A percentile compares a stretch with the other conserved stretches of the same genome.
These are phyloP conservation scores for Xerocomus amazonicus DNA, from an alignment of 1,284 basidiomycete genomes.

Conservation along the genomic window DNA sequence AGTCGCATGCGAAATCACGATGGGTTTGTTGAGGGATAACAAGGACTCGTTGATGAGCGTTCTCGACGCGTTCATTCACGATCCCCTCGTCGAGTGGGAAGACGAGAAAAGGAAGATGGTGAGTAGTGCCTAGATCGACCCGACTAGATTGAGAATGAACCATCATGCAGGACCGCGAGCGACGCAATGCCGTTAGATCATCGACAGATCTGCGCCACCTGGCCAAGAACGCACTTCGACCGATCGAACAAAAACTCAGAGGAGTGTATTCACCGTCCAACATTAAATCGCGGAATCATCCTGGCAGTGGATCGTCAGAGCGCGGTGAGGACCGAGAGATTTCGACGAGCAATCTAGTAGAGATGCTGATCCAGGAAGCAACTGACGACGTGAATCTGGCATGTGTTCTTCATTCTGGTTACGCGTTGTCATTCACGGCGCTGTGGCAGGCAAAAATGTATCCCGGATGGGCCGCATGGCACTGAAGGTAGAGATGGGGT, in stretches of 20 bases:
- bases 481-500: slow-evolving; percentile 39
- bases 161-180: slow-evolving; percentile 31
- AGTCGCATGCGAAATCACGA: slow-evolving; percentile 87
- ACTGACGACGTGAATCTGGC: slow-evolving; percentile 74
- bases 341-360: slow-evolving; percentile 83
- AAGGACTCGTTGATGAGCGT: slow-evolving; percentile 95
- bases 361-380: slow-evolving; percentile 86
- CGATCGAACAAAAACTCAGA: slow-evolving; percentile 81
- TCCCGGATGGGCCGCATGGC: slow-evolving; percentile 83
- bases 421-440: slow-evolving; percentile 2
- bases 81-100: slow-evolving; percentile 96
- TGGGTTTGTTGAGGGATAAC: slow-evolving; percentile 86
- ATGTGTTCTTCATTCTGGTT: slow-evolving; percentile 5
- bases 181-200: slow-evolving; percentile 43
- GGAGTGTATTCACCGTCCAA: slow-evolving; percentile 63
- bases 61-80: slow-evolving; percentile 96
- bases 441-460: slow-evolving; percentile 67
- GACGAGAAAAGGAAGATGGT: slow-evolving; percentile 67
- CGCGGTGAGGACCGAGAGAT: slow-evolving; percentile 52
- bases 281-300: slow-evolving; percentile 37
- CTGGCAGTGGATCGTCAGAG: slow-evolving; percentile 22
- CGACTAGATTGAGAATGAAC: background rate
- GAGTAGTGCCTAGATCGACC: slow-evolving; percentile 1
- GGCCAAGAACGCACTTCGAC: slow-evolving; percentile 72
- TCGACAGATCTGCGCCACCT: slow-evolving; percentile 56